These are phyloP conservation scores for Ceratobasidium sp. DNA, from an alignment of 1,284 basidiomycete genomes.

Conservation along the genomic window DNA sequence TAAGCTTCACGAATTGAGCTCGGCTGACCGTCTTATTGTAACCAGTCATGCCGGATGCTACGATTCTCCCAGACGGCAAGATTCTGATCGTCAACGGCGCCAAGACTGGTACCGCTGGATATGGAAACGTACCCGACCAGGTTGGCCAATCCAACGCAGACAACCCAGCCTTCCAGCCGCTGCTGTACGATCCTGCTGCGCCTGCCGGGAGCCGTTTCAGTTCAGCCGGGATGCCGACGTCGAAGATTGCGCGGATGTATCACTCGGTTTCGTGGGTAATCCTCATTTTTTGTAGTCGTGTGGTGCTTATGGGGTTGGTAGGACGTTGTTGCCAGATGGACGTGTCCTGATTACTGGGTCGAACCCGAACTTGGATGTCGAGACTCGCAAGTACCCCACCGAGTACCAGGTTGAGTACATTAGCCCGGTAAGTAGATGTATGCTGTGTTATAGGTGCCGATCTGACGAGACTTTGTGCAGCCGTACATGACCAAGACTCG, in stretches of 20 bases:
- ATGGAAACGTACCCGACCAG: constrained; percentile 76
- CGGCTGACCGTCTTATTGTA: neutral
- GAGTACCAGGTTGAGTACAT: constrained; percentile 87
- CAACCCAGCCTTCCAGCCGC: constrained; percentile 77
- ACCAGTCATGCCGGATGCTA: constrained; percentile 76
- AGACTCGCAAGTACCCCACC: constrained; percentile 71
- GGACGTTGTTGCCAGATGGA: constrained; percentile 79
- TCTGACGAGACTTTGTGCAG: constrained; percentile 13
- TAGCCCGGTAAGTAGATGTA: constrained; percentile 65
- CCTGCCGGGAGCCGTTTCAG: constrained; percentile 73
- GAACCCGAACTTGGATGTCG: constrained; percentile 85
- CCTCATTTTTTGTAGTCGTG: neutral
- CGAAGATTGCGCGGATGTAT: constrained; percentile 82
- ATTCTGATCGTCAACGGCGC: constrained; percentile 84
- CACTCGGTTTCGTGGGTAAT: constrained; percentile 71
- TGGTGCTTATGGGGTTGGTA: neutral
- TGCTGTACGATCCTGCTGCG: constrained; percentile 77
- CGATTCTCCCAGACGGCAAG: constrained; percentile 83
- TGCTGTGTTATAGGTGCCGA: neutral
- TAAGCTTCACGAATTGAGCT: neutral
- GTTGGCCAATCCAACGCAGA: constrained; percentile 84
- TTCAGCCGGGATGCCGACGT: constrained; percentile 71
- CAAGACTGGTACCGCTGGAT: constrained; percentile 81
- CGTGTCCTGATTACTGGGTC: constrained; percentile 82
- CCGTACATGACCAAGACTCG: constrained; percentile 57